Conservation (phyloP, 2,329 filamentous ascomycete species). For the Colletotrichum agaves region DNA sequence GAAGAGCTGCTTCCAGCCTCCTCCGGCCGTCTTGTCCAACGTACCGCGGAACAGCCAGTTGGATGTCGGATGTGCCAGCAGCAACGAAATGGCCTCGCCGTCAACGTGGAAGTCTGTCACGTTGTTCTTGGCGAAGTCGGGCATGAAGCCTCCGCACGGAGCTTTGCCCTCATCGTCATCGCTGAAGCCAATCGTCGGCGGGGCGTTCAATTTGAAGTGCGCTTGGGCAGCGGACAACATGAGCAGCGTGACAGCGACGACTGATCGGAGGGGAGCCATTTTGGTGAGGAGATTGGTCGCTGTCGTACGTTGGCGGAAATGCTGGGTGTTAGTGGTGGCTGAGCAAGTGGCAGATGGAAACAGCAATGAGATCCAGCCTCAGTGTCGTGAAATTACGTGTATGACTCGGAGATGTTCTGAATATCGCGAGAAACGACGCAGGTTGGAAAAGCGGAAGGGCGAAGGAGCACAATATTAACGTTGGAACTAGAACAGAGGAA, state of each 20-base stretch:
- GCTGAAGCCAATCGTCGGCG: slow-evolving; percentile 58
- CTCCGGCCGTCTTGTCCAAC: slow-evolving; percentile 56
- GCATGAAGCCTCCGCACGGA: slow-evolving; percentile 58
- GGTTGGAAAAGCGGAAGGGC: too few relatives aligned
- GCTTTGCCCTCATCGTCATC: slow-evolving; percentile 45
- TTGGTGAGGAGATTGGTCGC: background rate
- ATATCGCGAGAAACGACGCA: too few relatives aligned
- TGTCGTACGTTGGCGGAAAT: background rate
- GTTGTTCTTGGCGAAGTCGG: slow-evolving; percentile 51
- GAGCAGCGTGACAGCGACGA: slow-evolving; percentile 41
- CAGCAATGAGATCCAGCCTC: background rate
- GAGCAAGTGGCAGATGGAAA: background rate
- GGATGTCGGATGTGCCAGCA: slow-evolving; percentile 60
- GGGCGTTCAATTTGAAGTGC: slow-evolving; percentile 64
- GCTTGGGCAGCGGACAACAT: slow-evolving; percentile 56
- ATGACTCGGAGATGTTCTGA: too few relatives aligned
- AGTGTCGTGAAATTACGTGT: background rate
- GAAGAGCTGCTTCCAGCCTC: slow-evolving; percentile 65
- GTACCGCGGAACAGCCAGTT: slow-evolving; percentile 69
- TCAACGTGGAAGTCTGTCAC: slow-evolving; percentile 65
- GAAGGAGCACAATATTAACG: too few relatives aligned
- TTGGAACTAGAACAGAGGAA: too few relatives aligned
- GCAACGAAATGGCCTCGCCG: slow-evolving; percentile 62
- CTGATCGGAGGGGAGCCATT: slow-evolving; percentile 42
- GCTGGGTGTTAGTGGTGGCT: background rate